Evolutionary conservation across 1,284 basidiomycete species (phyloP).

Genomic region (Amylostereum areolatum): DNA sequence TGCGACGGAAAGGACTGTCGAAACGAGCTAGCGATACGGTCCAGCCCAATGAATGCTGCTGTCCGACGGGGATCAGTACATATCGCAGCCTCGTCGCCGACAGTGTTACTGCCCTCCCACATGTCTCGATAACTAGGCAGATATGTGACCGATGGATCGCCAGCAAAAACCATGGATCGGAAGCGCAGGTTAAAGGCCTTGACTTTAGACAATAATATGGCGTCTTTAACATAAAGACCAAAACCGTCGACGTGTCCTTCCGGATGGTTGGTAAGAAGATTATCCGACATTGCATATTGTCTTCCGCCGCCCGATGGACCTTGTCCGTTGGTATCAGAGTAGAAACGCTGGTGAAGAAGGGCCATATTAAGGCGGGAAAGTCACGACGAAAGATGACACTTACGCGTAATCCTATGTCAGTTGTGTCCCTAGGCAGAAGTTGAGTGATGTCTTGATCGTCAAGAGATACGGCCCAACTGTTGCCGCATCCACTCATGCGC

Average conservation of each 20-base stretch:
- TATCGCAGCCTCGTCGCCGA: conserved; percentile 8
- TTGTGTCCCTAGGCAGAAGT: conserved; percentile 56
- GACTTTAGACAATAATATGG: conserved; percentile 59
- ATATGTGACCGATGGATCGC: conserved; percentile 36
- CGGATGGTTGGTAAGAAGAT: conserved; percentile 49
- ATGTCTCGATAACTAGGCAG: conserved; percentile 20
- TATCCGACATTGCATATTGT: conserved; percentile 56
- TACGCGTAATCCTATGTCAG: conserved; percentile 58
- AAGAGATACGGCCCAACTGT: conserved; percentile 64
- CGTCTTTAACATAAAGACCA: conserved; percentile 67
- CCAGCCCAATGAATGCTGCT: conserved; percentile 60
- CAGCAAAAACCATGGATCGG: conserved; percentile 49
- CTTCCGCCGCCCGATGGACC: conserved; percentile 32
- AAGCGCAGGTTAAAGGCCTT: conserved; percentile 72
- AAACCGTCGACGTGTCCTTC: conserved; percentile 67
- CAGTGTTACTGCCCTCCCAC: conserved; percentile 18
- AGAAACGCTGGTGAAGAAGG: neutral
- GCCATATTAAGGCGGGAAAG: too few relatives aligned
- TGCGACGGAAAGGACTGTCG: conserved; percentile 52
- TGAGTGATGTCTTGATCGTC: conserved; percentile 71
- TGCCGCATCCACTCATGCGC: conserved; percentile 57
- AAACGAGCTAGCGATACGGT: conserved; percentile 51
- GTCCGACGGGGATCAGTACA: conserved; percentile 50
- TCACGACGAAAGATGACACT: conserved; percentile 49
- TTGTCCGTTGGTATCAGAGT: too few relatives aligned